These are phyloP conservation scores for Boletus speciosus DNA, from an alignment of 768 basidiomycete genomes.

Conservation along the genomic window DNA sequence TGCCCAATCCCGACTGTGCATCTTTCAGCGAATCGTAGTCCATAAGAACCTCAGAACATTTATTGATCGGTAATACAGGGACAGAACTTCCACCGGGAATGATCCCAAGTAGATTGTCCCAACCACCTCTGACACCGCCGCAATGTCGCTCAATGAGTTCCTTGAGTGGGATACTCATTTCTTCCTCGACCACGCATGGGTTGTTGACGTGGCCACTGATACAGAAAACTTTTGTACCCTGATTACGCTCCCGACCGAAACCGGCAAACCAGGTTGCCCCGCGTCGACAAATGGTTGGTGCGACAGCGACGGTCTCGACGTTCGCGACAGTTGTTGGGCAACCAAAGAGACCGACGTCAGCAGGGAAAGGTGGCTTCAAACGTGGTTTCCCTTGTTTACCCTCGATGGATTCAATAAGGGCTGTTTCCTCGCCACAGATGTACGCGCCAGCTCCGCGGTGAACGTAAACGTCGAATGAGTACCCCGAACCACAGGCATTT, in stretches of 20 bases:
- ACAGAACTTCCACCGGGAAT: slow-evolving; percentile 95
- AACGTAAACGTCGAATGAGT: slow-evolving; percentile 96
- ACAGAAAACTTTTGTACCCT: slow-evolving; percentile 96
- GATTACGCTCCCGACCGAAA: slow-evolving; percentile 89
- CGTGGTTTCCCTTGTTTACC: slow-evolving; percentile 98
- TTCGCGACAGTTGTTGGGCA: slow-evolving; percentile 98
- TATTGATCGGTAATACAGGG: slow-evolving; percentile 81
- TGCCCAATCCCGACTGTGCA: slow-evolving; percentile 93
- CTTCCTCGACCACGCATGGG: slow-evolving; percentile 96
- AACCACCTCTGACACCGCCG: slow-evolving; percentile 90
- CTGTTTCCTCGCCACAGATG: slow-evolving; percentile 98
- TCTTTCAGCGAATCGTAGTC: slow-evolving; percentile 98
- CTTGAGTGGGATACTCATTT: slow-evolving; percentile 96
- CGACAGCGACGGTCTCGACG: slow-evolving; percentile 97
- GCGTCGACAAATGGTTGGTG: slow-evolving; percentile 92
- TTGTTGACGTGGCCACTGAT: slow-evolving; percentile 98
- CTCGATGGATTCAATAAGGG: slow-evolving; percentile 93
- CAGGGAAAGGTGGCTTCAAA: slow-evolving; percentile 97
- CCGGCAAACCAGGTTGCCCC: slow-evolving; percentile 88
- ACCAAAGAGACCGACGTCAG: slow-evolving; percentile 96
- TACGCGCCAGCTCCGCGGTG: slow-evolving; percentile 98
- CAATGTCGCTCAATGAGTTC: slow-evolving; percentile 97
- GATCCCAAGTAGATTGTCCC: slow-evolving; percentile 97
- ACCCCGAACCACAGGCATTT: slow-evolving; percentile 88
- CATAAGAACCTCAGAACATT: slow-evolving; percentile 91